These are phyloP conservation scores for Lathyrus oleraceus DNA, from an alignment of 306 rosid species.

Conservation along the genomic window DNA sequence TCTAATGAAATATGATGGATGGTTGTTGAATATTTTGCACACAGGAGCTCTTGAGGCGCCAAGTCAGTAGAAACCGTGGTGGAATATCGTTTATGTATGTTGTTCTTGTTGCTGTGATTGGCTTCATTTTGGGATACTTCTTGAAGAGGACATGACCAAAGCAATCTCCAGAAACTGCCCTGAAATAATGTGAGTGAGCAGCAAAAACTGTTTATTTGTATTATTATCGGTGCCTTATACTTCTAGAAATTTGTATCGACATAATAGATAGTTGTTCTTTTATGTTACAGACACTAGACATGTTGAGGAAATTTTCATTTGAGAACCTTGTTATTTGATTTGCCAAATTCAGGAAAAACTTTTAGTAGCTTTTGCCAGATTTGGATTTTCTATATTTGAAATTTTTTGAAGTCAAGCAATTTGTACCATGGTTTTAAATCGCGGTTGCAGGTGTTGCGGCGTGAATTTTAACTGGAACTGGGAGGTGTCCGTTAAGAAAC, in stretches of 20 bases:
- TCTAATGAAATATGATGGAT: constrained; percentile 4
- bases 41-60: constrained; percentile 22
- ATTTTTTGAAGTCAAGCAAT: background rate
- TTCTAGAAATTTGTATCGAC: background rate
- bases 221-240: background rate
- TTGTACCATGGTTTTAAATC: no score
- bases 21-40: background rate
- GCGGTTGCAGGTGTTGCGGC: no score
- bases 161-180: constrained; percentile 9
- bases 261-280: background rate
- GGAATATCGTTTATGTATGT: constrained; percentile 19
- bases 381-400: background rate
- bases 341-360: background rate
- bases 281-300: background rate
- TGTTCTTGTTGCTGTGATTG: constrained; percentile 23
- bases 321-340: background rate
- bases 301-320: background rate
- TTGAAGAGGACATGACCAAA: constrained; percentile 16
- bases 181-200: background rate
- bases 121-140: constrained; percentile 25
- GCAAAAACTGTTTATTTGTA: constrained; percentile 10
- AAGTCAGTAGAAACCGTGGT: constrained; percentile 11
- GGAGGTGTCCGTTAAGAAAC: no score
- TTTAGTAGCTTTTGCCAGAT: background rate
- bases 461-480: no score